phyloP scores from a whole-genome alignment of 1,139 yeast genomes.

The Saccharomycopsis hybrid region DNA sequence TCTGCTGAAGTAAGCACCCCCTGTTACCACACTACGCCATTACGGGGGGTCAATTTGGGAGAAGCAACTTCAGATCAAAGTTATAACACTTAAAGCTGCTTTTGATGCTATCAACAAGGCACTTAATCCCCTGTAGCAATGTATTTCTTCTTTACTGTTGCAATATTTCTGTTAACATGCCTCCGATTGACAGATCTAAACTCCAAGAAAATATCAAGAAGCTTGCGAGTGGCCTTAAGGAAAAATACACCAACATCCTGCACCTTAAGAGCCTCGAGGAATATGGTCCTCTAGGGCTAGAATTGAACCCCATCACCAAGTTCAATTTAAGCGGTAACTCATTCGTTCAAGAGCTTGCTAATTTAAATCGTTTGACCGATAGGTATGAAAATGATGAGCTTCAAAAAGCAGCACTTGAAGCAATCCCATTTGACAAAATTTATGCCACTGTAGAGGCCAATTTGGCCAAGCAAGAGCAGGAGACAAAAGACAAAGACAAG shows the following conservation, averaged over 20 bases:
- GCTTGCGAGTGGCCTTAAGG: not conserved
- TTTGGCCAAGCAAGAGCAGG: conserved; percentile 3
- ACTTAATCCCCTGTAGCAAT: too few species aligned
- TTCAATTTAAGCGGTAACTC: not conserved
- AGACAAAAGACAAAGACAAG: not conserved
- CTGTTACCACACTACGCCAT: too few species aligned
- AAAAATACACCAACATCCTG: not conserved
- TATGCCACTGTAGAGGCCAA: conserved; percentile 10
- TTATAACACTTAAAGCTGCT: too few species aligned
- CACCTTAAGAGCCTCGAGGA: not conserved
- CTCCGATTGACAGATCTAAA: not conserved
- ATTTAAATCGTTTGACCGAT: not conserved
- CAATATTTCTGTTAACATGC: too few species aligned
- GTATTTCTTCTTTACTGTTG: too few species aligned
- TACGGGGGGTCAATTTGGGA: too few species aligned
- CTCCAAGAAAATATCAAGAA: not conserved
- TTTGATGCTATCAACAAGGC: too few species aligned
- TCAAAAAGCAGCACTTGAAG: conserved; percentile 12
- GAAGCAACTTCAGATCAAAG: too few species aligned
- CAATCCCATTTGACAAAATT: conserved; percentile 16
- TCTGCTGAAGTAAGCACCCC: too few species aligned
- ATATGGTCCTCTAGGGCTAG: not conserved
- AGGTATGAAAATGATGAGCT: conserved; percentile 4
- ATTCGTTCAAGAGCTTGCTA: conserved; percentile 6
- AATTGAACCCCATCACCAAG: not conserved